These are phyloP conservation scores for Paramecium tetraurelia DNA, from an alignment of 73 alveolate species.

Conservation along the genomic window DNA sequence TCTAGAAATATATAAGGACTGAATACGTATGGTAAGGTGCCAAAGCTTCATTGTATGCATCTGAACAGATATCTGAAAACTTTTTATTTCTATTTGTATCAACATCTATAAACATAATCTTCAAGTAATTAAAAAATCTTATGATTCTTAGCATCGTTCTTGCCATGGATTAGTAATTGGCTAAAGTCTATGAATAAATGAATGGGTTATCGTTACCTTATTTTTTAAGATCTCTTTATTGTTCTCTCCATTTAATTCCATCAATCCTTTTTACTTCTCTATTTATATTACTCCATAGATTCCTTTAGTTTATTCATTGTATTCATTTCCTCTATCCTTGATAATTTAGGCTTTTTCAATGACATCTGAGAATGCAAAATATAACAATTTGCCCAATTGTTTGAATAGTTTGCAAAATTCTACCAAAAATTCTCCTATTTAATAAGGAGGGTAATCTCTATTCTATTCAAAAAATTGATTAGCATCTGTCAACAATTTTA, in stretches of 20 bases:
- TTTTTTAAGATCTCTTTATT: conserved; percentile 17
- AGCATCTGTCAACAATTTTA: not conserved
- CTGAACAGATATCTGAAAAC: not conserved
- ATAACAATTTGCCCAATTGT: not conserved
- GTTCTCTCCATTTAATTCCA: conserved; percentile 47
- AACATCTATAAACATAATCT: not conserved
- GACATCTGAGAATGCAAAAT: conserved; percentile 46
- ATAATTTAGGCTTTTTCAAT: conserved; percentile 42
- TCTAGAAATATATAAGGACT: not conserved
- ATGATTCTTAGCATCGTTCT: conserved; percentile 28
- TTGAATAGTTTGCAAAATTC: conserved; percentile 42
- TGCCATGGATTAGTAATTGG: conserved; percentile 28
- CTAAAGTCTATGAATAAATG: not conserved
- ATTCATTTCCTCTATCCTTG: conserved; percentile 44
- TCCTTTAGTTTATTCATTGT: conserved; percentile 20
- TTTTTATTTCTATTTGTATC: not conserved
- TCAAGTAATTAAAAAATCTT: conserved; percentile 27
- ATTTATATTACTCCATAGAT: conserved; percentile 29
- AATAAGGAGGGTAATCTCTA: conserved; percentile 35
- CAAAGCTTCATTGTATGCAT: conserved; percentile 37
- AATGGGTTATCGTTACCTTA: not conserved
- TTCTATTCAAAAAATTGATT: not conserved
- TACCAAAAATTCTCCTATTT: not conserved
- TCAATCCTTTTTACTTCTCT: conserved; percentile 8
- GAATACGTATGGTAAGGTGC: conserved; percentile 41